Conservation (phyloP, 345 rosid species). For the Anacardium occidentale region DNA sequence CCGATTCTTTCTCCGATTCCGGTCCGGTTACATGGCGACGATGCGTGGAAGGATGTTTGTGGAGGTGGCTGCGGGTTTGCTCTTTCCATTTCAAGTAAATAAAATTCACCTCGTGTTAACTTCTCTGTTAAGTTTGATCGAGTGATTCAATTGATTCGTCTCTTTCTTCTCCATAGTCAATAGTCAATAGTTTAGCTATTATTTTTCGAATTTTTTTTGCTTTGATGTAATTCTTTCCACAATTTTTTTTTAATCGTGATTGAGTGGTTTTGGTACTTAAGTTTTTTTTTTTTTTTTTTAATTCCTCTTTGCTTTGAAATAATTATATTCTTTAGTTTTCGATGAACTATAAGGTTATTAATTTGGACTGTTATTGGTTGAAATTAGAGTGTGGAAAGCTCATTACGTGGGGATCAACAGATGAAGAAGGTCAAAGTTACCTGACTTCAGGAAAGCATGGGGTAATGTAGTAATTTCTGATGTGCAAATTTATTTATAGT, state of each 20-base stretch:
- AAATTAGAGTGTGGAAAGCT: conserved; percentile 64
- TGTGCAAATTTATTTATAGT: conserved; percentile 12
- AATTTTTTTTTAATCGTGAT: no score
- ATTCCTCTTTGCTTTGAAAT: not conserved
- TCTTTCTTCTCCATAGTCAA: no score
- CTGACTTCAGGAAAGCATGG: conserved; percentile 77
- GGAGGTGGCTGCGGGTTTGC: conserved; percentile 91
- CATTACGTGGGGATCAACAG: conserved; percentile 77
- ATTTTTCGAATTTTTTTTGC: not conserved
- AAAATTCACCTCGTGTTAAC: not conserved
- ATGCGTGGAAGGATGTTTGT: conserved; percentile 68
- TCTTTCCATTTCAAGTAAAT: conserved; percentile 74
- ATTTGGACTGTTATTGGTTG: not conserved
- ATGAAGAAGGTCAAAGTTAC: conserved; percentile 75
- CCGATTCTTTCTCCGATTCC: conserved; percentile 50
- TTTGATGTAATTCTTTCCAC: not conserved
- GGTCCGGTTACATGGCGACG: conserved; percentile 37
- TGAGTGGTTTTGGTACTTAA: no score
- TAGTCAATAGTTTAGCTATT: no score
- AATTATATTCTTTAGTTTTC: not conserved
- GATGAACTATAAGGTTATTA: not conserved
- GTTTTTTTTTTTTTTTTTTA: not conserved
- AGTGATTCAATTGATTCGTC: not conserved
- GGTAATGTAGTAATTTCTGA: conserved; percentile 43
- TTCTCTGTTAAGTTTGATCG: not conserved